Evolutionary conservation across 106 monocot species (phyloP).

Genomic region (Platanthera guangdongensis): DNA sequence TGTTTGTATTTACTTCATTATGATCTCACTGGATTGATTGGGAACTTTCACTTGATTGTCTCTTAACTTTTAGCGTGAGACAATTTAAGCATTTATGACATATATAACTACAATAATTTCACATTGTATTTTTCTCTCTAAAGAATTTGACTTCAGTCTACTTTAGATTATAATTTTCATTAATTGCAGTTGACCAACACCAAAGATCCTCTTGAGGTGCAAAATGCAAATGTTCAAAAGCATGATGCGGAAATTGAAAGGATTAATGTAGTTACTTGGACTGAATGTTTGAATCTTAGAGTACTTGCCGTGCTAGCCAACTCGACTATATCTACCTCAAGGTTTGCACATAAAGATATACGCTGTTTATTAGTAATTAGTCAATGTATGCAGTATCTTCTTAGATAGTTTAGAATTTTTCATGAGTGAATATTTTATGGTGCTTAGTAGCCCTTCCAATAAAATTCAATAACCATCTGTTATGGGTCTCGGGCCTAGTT

Average conservation of each 20-base stretch:
- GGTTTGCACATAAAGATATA: slow-evolving; percentile 22
- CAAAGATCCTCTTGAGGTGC: not conserved
- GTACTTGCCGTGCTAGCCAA: slow-evolving; percentile 61
- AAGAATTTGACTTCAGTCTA: not conserved
- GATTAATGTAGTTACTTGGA: slow-evolving; percentile 58
- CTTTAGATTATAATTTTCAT: not conserved
- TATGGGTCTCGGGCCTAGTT: too few relatives aligned
- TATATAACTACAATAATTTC: not conserved
- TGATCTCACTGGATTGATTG: not conserved
- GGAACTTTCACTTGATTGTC: not conserved
- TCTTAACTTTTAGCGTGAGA: not conserved
- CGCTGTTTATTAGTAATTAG: not conserved
- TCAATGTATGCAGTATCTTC: not conserved
- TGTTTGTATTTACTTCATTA: not conserved
- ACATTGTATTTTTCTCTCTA: not conserved
- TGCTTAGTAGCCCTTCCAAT: not conserved
- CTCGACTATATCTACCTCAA: slow-evolving; percentile 62
- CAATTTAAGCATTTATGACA: not conserved
- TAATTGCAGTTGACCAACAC: slow-evolving; percentile 13
- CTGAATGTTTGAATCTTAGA: slow-evolving; percentile 58
- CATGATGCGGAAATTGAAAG: slow-evolving; percentile 9
- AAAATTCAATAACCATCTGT: not conserved
- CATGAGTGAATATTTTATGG: not conserved
- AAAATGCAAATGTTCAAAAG: not conserved
- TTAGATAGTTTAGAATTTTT: not conserved